Evolutionary conservation across 1,284 basidiomycete genomes (phyloP).

Genomic region (Neolentinus lepideus): DNA sequence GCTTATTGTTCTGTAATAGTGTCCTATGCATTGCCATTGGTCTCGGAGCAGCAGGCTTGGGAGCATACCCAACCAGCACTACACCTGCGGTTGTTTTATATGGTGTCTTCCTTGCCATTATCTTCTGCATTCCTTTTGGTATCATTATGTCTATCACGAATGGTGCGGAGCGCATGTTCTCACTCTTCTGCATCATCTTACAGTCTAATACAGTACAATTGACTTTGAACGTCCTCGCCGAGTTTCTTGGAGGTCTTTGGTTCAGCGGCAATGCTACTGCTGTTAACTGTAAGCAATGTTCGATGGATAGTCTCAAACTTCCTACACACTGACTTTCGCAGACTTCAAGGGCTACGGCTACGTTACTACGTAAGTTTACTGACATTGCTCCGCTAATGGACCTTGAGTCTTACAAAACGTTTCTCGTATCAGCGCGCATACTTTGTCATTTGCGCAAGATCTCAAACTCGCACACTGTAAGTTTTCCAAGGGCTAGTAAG

Average conservation of each 20-base stretch:
- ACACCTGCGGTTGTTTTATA: conserved; percentile 21
- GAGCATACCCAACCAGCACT: conserved; percentile 20
- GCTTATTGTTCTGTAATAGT: conserved; percentile 3
- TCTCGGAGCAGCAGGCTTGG: conserved; percentile 15
- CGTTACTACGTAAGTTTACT: conserved; percentile 22
- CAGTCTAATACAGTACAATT: conserved; percentile 20
- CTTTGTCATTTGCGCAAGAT: conserved; percentile 8
- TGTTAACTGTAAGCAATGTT: conserved; percentile 23
- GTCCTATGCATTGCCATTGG: conserved; percentile 18
- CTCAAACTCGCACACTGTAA: conserved; percentile 16
- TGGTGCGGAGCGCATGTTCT: conserved; percentile 3
- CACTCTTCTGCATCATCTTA: not conserved
- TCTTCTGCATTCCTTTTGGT: conserved; percentile 32
- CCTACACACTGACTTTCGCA: not conserved
- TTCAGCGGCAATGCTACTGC: conserved; percentile 29
- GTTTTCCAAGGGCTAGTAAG: not conserved
- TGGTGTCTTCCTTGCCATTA: conserved; percentile 20
- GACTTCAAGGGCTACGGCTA: conserved; percentile 34
- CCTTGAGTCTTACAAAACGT: not conserved
- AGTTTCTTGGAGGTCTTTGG: conserved; percentile 31
- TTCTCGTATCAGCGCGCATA: not conserved
- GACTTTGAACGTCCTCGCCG: conserved; percentile 31
- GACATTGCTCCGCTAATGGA: not conserved
- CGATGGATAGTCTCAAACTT: not conserved
- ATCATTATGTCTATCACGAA: conserved; percentile 34